Evolutionary conservation across 2,329 filamentous ascomycete species (phyloP), one percentile per base, ranked within the genome.

Genomic region (Cladosporium phlei): DNA sequence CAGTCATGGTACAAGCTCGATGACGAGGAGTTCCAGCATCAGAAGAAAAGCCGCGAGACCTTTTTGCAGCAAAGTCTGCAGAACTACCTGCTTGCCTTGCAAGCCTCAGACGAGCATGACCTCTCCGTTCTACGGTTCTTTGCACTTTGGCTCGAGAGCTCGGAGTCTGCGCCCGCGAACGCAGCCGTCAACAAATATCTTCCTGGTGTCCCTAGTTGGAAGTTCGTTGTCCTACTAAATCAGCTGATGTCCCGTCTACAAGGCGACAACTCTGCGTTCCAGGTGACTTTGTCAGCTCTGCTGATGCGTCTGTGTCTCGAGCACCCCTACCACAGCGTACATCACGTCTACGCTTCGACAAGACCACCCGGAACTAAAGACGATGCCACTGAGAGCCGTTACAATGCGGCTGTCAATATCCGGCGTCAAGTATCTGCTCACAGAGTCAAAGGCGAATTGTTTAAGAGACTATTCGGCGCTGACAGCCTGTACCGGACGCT

Each of bases 291-390:
- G 2, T 79, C 81, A 42, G 73, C 75, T 2, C 71, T 98, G 14
- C 82, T 97, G 3, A 80, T 82, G 59, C 83, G 82, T 7, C 95
- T 98, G 46, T 97, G 91, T 61, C 75, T 79, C 9, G 89, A 98
- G 48, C 93, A 99, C 67, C 94, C 93, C 0, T 95, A 90, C 64
- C 94, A 98, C 62, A 89, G 89, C 38, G 91, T 97, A 82, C 95
- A 98, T 63, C 90, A 97, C 57, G 88, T 98, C 32, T 96, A 91
- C 73, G 87, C 90, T 2, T 83, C 85, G 17, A 82, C 80, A 5
- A 86, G 83, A 57, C 66, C 57, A 28, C 46, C 64, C 40, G 82
- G 83, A 56, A 75, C 66, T 42, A 43, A 85, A 55, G 91, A 96
- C 55, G 80, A 85, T 30, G 78, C 85, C 3, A 86, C 87, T 1